Base-by-base conservation (phyloP, 257 asterid species). In the Parsonsia alboflavescens region DNA sequence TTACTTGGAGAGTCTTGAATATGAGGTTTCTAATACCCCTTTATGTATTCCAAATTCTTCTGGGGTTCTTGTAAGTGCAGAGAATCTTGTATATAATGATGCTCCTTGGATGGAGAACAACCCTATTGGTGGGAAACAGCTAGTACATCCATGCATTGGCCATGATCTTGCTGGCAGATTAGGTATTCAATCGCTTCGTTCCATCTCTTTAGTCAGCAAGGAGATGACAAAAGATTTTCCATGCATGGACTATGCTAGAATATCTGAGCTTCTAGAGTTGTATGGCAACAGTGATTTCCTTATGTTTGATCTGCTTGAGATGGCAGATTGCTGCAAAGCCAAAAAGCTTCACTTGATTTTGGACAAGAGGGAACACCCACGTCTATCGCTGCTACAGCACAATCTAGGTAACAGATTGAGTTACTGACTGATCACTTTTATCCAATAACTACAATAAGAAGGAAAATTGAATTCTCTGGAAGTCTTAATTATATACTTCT, bases 291-390 rank as follows among this genome's bases (percentile, higher is more conserved):
- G 45, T 46, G 98, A 88, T 75, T 93, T 93, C 82, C 93, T 93
- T 80, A 88, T 91, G 78, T 91, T 87, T 81, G 98, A 93, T 78
- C 88, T 93, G 75, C 96, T 93, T 54, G 98, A 91, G 86, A 80
- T 93, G 89, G 97, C 97, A 63, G 98, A 93, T 84, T 90, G 98
- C 87, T 91, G 97, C 93, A 91, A 89, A 86, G 90, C 96, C 26
- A 84, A 84, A 80, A 93, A 87, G 81, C 96, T 93, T 82, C 97
- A 91, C 86, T 84, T 93, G 78, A 86, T 93, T 73, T 89, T 87
- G 83, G 98, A 93, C 88, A 89, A 87, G 87, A 89, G 98, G 83
- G 96, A 90, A 75, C 98, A 93, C 89, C 90, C 90, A 70, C 86
- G 90, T 19, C 89, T 88, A 80, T 87, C 96, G 70, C 89, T 93